Percentiles rank a stretch among this genome's conserved stretches.
Evolutionary conservation across 2,329 filamentous ascomycete species (phyloP).

Genomic region (Aspergillus thermomutatus): DNA sequence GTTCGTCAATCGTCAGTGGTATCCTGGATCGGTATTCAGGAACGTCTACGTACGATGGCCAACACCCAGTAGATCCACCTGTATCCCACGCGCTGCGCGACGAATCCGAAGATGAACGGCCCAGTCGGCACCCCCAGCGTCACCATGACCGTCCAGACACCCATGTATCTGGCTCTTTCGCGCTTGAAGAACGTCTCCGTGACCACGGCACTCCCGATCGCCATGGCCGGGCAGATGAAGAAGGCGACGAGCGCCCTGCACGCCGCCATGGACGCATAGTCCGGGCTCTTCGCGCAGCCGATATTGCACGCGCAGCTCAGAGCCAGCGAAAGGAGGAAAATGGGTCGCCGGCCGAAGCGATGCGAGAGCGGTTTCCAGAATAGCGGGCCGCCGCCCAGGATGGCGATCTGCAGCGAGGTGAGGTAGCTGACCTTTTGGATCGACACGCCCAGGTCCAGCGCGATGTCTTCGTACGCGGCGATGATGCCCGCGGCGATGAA

Average conservation of each 20-base stretch:
- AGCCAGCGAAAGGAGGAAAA: slow-evolving; percentile 1
- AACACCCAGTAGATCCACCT: slow-evolving; percentile 60
- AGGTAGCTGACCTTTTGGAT: slow-evolving; percentile 53
- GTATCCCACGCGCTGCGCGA: slow-evolving; percentile 53
- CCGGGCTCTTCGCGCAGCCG: slow-evolving; percentile 29
- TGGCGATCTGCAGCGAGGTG: slow-evolving; percentile 52
- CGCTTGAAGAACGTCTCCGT: slow-evolving; percentile 57
- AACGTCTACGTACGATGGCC: slow-evolving; percentile 54
- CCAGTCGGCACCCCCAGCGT: slow-evolving; percentile 48
- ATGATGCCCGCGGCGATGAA: slow-evolving; percentile 57
- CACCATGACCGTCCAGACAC: slow-evolving; percentile 54
- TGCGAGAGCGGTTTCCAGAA: slow-evolving; percentile 1
- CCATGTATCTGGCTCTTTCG: slow-evolving; percentile 54
- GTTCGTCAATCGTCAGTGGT: slow-evolving; percentile 6
- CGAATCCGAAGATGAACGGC: slow-evolving; percentile 40
- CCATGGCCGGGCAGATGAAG: slow-evolving; percentile 53
- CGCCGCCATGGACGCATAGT: slow-evolving; percentile 48
- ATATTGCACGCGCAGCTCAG: slow-evolving; percentile 15
- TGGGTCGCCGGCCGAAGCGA: background rate
- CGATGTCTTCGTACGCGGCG: slow-evolving; percentile 52
- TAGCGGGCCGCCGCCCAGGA: slow-evolving; percentile 49
- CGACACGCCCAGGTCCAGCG: slow-evolving; percentile 47
- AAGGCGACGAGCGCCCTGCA: slow-evolving; percentile 54
- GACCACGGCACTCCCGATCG: slow-evolving; percentile 57
- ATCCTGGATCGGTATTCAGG: no score